Conservation (phyloP, 2,329 filamentous ascomycete species). For the Sporothrix humicola region DNA sequence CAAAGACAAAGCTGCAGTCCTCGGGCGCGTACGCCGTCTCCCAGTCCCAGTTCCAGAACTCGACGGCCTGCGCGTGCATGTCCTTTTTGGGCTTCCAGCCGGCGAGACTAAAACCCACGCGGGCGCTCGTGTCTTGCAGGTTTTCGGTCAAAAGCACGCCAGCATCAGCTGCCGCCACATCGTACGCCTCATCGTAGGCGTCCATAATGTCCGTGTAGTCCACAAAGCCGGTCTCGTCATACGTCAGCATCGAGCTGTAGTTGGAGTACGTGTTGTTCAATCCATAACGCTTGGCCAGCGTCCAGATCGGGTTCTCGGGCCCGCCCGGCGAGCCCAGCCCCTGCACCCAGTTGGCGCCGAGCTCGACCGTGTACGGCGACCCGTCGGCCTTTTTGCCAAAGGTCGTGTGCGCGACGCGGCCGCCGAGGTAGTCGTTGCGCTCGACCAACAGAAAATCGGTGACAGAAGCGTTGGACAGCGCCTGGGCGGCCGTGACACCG, state of each 20-base stretch:
- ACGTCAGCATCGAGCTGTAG: conserved; percentile 25
- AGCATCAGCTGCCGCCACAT: not conserved
- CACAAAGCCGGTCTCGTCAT: conserved; percentile 23
- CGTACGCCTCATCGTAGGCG: conserved; percentile 16
- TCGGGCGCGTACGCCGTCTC: conserved; percentile 27
- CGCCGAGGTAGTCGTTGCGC: conserved; percentile 27
- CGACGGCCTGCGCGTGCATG: conserved; percentile 28
- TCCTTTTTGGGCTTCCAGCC: conserved; percentile 30
- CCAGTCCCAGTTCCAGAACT: conserved; percentile 31
- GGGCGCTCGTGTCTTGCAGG: conserved; percentile 15
- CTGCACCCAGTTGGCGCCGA: conserved; percentile 31
- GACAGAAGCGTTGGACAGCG: conserved; percentile 28
- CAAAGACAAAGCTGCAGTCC: conserved; percentile 24
- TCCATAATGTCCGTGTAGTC: conserved; percentile 29
- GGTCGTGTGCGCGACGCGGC: conserved; percentile 28
- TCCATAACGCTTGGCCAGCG: conserved; percentile 20
- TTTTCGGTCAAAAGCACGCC: not conserved
- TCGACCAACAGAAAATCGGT: conserved; percentile 27
- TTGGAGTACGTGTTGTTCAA: conserved; percentile 28
- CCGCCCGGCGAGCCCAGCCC: conserved; percentile 14
- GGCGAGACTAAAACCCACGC: conserved; percentile 10
- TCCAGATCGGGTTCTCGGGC: conserved; percentile 22
- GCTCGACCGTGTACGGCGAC: conserved; percentile 25
- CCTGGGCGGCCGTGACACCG: conserved; percentile 27
- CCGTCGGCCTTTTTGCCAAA: conserved; percentile 24